Base-by-base conservation (phyloP, 192 early-diverging fungal species). In the Linnemannia hyalina region DNA sequence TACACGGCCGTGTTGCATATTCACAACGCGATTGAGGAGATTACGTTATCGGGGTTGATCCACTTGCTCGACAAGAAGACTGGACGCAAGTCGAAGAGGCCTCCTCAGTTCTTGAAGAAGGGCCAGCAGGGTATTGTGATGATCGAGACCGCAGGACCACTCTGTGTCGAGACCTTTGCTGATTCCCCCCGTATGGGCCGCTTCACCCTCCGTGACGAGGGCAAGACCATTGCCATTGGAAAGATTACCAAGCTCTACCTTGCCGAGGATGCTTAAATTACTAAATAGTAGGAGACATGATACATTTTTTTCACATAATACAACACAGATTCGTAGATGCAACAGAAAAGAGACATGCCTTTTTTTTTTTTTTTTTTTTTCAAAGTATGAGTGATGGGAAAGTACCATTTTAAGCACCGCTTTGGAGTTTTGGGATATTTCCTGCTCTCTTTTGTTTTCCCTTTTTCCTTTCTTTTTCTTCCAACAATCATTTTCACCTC, bases 141-240 rank as follows among this genome's bases (percentile, higher is more conserved):
- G 74, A 93, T 99, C 65, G 95, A 97, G 89, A 92, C 93, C 23
- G 74, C 90, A 69, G 93, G 93, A 71, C 91, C 95, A 15, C 88
- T 99, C 29, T 98, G 97, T 80, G 88, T 98, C 15, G 99, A 99
- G 86, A 91, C 93, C 38, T 99, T 95, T 89, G 90, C 90, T 23
- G 95, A 97, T 35, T 95, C 96, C 75, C 95, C 96, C 57, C 97
- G 98, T 82, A 89, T 99, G 15, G 99, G 99, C 54, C 94, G 99
- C 69, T 99, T 99, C 90, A 99, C 98, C n/a, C 91, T 99, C 38
- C 95, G 99, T 81, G 98, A 99, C 83, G 98, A 99, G 92, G 97
- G 97, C 79, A 93, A 91, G 80, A 97, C 97, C n/a, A 93, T 97
- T 86, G 99, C 98, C 44, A 95, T 99, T 75, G 99, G 99, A 78